Conservation (phyloP, 148 eudicot species). For the Rhododendron ferrugineum region DNA sequence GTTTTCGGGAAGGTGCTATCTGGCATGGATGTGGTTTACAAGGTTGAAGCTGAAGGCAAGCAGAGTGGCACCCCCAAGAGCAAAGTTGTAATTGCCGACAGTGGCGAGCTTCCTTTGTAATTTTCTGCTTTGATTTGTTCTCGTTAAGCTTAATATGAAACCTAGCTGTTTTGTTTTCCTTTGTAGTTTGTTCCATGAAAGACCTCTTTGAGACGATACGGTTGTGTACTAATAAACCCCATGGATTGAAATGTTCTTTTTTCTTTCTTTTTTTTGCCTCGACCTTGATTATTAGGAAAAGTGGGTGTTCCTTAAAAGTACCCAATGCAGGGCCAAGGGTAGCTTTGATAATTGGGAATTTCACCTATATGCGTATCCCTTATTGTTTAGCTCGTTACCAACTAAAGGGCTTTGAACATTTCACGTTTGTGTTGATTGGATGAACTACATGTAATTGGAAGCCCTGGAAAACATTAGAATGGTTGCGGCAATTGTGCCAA, state of each 20-base stretch:
- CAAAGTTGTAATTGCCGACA: conserved; percentile 70
- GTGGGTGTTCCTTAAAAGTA: not conserved
- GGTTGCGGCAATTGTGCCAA: not conserved
- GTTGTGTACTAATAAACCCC: not conserved
- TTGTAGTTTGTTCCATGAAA: not conserved
- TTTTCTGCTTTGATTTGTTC: not conserved
- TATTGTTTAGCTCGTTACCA: not conserved
- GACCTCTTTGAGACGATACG: not conserved
- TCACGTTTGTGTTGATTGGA: not conserved
- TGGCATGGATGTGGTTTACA: conserved; percentile 98
- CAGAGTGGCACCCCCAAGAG: conserved; percentile 93
- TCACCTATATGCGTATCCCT: not conserved
- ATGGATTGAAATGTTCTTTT: not conserved
- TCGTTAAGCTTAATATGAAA: not conserved
- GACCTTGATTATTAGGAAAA: not conserved
- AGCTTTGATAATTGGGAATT: not conserved
- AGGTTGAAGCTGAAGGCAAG: conserved; percentile 90
- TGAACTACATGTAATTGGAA: not conserved
- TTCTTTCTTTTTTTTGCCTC: not conserved
- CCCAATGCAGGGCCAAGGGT: not conserved
- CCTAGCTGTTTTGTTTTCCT: not conserved
- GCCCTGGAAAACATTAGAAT: not conserved
- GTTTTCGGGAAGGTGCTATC: conserved; percentile 97
- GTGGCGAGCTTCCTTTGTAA: conserved; percentile 91
- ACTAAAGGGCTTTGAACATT: not conserved